Evolutionary conservation across 2,329 filamentous ascomycete species (phyloP), one percentile per base, ranked within the genome.

Genomic region (Seiridium unicorne): DNA sequence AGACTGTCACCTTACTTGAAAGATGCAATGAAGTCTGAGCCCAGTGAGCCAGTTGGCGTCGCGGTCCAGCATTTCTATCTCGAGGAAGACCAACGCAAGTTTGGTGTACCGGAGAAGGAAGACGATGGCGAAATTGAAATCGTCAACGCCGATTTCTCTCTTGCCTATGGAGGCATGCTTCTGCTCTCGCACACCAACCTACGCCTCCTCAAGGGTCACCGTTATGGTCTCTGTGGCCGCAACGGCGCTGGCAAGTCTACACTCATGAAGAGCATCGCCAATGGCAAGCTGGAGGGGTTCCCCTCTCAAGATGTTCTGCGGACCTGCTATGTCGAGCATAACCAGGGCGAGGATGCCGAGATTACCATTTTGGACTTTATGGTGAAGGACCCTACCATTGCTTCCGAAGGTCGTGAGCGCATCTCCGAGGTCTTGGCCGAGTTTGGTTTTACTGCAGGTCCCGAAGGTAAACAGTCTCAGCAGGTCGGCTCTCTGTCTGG

Each of bases 201-300:
- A 48, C 89, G 93, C 47, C 87, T 99, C 7, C 85, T 98, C 70
- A 97, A 98, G 82, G 95, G 95, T 60, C 95, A 98, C 77, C 90
- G 95, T 61, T 99, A 99, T 73, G 95, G 95, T 74, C 90, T 99
- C 18, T 97, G 94, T 71, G 95, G 95, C 70, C 91, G 94, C 69
- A 99, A 99, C 75, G 95, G 95, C 80, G 93, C 93, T 60, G 95
- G 95, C 72, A 99, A 99, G 81, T 98, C 95, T n/a, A 99, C 95
- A 1, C 85, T 99, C 61, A 98, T 99, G 95, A 91, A 92, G 73
- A 93, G 91, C 74, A 99, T 99, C 70, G 91, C 95, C 55, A 90
- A 90, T 61, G 94, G 93, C 72, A 99, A 99, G 83, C 85, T 99
- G 3, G 95, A 99, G 77, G 95, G 95, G 7, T 99, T 99, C 80